These are phyloP conservation scores for Coprinopsis strossmayeri DNA, from an alignment of 768 basidiomycete species.

Conservation along the genomic window DNA sequence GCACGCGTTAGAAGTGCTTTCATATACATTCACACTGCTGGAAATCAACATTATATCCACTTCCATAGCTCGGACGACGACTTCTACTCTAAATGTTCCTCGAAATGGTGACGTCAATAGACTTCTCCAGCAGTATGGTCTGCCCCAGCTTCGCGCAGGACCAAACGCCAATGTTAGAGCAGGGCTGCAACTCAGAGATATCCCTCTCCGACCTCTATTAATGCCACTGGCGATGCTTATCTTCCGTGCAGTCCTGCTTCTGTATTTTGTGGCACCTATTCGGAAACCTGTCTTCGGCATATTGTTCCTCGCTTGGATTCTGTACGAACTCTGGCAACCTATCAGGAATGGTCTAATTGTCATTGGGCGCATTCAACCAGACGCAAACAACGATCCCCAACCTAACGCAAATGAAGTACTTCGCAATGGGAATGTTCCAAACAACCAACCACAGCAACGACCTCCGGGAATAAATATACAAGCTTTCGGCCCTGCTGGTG, in stretches of 20 bases:
- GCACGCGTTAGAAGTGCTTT: conserved; percentile 60
- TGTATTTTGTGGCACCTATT: conserved; percentile 74
- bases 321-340: conserved; percentile 73
- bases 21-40: conserved; percentile 48
- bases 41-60: conserved; percentile 21
- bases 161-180: conserved; percentile 27
- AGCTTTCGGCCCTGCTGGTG: conserved; percentile 10
- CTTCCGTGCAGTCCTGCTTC: conserved; percentile 58
- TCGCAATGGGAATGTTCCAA: conserved; percentile 11
- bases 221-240: conserved; percentile 63
- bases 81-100: conserved; percentile 23
- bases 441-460: conserved; percentile 9
- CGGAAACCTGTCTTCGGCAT: conserved; percentile 66
- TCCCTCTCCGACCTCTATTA: conserved; percentile 61
- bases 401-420: conserved; percentile 6
- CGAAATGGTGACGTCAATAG: conserved; percentile 50
- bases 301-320: conserved; percentile 60
- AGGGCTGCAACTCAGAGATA: conserved; percentile 41
- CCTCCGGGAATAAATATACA: no score
- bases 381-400: conserved; percentile 14
- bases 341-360: conserved; percentile 41
- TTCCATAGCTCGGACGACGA: conserved; percentile 17
- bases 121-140: conserved; percentile 58
- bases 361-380: conserved; percentile 21
- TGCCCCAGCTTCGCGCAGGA: conserved; percentile 41